Conservation (phyloP, 2,329 filamentous ascomycete genomes). For the Coniochaeta sp. region DNA sequence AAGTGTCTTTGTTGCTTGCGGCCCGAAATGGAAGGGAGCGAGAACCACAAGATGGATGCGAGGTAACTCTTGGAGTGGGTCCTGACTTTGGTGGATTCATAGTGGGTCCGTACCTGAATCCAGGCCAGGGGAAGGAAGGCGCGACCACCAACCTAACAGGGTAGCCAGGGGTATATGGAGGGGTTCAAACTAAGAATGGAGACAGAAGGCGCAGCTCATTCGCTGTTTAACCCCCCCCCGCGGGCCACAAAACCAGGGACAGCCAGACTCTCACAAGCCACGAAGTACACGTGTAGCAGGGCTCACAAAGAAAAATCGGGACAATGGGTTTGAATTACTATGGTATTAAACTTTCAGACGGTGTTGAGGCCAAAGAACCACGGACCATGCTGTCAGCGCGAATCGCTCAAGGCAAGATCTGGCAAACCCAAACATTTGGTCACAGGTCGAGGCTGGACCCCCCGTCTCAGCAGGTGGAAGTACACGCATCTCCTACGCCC, state of each 20-base stretch:
- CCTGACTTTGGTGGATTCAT: neutral
- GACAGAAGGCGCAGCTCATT: neutral
- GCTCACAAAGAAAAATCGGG: neutral
- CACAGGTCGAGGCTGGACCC: neutral
- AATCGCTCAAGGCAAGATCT: neutral
- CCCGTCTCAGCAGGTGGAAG: neutral
- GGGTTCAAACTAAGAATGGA: neutral
- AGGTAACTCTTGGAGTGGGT: neutral
- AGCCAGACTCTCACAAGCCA: neutral
- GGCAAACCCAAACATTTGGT: neutral
- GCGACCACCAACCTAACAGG: neutral
- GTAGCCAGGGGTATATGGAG: neutral
- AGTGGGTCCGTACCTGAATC: constrained; percentile 1
- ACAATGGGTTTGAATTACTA: too few species aligned
- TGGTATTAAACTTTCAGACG: too few species aligned
- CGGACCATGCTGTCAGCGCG: neutral
- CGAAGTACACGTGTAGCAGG: neutral
- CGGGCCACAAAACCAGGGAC: neutral
- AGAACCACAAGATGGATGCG: neutral
- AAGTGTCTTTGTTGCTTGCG: neutral
- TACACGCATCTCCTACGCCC: neutral
- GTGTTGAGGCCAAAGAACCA: neutral
- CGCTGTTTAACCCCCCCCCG: neutral
- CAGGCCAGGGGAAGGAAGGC: neutral
- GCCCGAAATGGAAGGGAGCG: neutral